Evolutionary conservation across 2,329 filamentous ascomycete genomes (phyloP), one percentile per base, ranked within the genome.

Genomic region (Penicillium sp.): DNA sequence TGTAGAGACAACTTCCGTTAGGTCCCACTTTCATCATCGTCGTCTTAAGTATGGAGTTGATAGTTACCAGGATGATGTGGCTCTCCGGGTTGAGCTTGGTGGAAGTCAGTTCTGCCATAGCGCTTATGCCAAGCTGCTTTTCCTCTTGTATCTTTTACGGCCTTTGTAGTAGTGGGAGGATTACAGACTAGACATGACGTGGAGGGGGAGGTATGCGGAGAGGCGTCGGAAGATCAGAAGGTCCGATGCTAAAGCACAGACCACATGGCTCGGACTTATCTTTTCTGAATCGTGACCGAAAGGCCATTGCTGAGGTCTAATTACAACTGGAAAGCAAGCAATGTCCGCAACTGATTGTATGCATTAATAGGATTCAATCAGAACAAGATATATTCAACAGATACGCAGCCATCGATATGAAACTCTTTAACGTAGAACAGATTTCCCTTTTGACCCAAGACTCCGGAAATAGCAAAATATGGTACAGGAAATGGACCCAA

Each of bases 51-150:
- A 29, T 35, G 40, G 40, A 54, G 36, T 30, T 30, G 38, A 41
- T 48, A 11, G 4, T 45, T 73, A 77, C 75, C 57, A 77, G 63
- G 41, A 77, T 70, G 37, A 77, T 62, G 52, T 77, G 75, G 55
- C 72, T 76, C 63, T 77, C 75, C 19, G 74, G 67, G 58, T 76
- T 75, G 40, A 77, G 69, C 64, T 76, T 75, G 28, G 70, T 76
- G 12, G 72, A 72, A 0, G 70, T 73, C 28, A 74, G 64, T 53
- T 76, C 73, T 28, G 67, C 71, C 43, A 29, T 59, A 48, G 42
- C 13, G 18, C 27, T 27, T 0, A 9, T 16, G 1, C 2, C 6
- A 13, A 18, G 16, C 39, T 6, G 22, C 18, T 14, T 25, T 41
- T 22, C 19, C 29, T 42, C 25, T 30, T 28, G 16, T 31, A 31